Percentiles rank a stretch among this genome's conserved stretches.
Evolutionary conservation across 2,329 filamentous ascomycete species (phyloP).

Genomic region (Penicillium decumbens): DNA sequence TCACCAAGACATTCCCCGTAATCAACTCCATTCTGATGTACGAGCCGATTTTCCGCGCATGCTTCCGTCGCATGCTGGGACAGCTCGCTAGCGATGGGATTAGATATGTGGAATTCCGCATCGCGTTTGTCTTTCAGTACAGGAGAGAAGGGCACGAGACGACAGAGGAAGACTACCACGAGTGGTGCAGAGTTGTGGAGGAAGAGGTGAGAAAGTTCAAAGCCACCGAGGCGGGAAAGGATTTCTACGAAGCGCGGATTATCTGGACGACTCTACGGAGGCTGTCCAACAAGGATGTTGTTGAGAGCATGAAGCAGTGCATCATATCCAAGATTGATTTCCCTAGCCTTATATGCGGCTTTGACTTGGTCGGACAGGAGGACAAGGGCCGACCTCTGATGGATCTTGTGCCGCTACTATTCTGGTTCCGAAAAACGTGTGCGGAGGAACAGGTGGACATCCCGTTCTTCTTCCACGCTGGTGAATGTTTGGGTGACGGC

Average conservation of each 20-base stretch:
- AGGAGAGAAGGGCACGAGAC: constrained; percentile 60
- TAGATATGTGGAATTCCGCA: constrained; percentile 75
- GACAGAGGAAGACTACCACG: constrained; percentile 62
- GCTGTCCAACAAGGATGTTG: constrained; percentile 60
- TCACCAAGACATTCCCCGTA: constrained; percentile 68
- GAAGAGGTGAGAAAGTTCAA: constrained; percentile 78
- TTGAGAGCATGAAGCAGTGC: constrained; percentile 81
- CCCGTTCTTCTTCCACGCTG: constrained; percentile 94
- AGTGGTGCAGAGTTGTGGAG: constrained; percentile 67
- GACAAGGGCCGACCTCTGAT: constrained; percentile 69
- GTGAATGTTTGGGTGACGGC: constrained; percentile 78
- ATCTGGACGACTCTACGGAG: constrained; percentile 77
- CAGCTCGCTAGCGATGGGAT: constrained; percentile 76
- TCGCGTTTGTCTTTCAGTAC: constrained; percentile 69
- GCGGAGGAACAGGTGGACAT: constrained; percentile 71
- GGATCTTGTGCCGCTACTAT: constrained; percentile 75
- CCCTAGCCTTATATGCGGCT: constrained; percentile 76
- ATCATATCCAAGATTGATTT: constrained; percentile 74
- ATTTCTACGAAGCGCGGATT: constrained; percentile 78
- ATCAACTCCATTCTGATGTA: constrained; percentile 75
- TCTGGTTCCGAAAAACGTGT: constrained; percentile 90
- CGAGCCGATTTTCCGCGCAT: constrained; percentile 79
- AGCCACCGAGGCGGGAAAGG: constrained; percentile 61
- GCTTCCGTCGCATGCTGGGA: constrained; percentile 65
- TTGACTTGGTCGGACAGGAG: constrained; percentile 86